Evolutionary conservation across 495 filamentous ascomycete species (phyloP).

Genomic region (Lasiosphaeria miniovina): DNA sequence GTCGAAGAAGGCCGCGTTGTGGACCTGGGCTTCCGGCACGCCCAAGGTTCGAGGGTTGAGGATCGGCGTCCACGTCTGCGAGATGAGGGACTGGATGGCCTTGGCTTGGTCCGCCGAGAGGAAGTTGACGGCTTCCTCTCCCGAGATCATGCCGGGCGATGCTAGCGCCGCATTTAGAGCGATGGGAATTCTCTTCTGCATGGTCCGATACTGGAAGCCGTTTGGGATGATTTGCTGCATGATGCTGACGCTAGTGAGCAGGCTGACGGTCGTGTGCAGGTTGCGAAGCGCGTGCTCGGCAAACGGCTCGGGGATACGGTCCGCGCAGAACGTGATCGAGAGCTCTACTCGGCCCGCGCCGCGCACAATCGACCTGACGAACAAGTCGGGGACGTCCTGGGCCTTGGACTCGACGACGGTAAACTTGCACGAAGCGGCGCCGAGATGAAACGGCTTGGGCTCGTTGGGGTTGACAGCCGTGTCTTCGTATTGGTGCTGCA

Average conservation of each 20-base stretch:
- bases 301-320: slow-evolving; percentile 35
- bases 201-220: slow-evolving; percentile 33
- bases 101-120: slow-evolving; percentile 28
- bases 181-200: slow-evolving; percentile 38
- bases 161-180: slow-evolving; percentile 19
- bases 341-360: slow-evolving; percentile 33
- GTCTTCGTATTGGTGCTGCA: slow-evolving; percentile 43
- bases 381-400: slow-evolving; percentile 39
- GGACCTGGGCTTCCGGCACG: slow-evolving; percentile 39
- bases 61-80: slow-evolving; percentile 38
- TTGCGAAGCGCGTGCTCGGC: slow-evolving; percentile 41
- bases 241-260: slow-evolving; percentile 41
- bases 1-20: slow-evolving; percentile 47
- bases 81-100: slow-evolving; percentile 35
- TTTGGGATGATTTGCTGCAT: slow-evolving; percentile 39
- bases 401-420: slow-evolving; percentile 36
- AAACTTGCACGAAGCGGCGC: slow-evolving; percentile 37
- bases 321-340: slow-evolving; percentile 42
- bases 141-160: slow-evolving; percentile 20
- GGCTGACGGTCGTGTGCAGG: slow-evolving; percentile 39
- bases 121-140: slow-evolving; percentile 11
- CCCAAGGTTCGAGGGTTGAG: slow-evolving; percentile 40
- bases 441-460: slow-evolving; percentile 39
- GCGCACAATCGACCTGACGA: slow-evolving; percentile 36
- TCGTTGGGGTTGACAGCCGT: slow-evolving; percentile 29